phyloP scores from a whole-genome alignment of 257 asterid genomes.

The Rubia yunnanensis region DNA sequence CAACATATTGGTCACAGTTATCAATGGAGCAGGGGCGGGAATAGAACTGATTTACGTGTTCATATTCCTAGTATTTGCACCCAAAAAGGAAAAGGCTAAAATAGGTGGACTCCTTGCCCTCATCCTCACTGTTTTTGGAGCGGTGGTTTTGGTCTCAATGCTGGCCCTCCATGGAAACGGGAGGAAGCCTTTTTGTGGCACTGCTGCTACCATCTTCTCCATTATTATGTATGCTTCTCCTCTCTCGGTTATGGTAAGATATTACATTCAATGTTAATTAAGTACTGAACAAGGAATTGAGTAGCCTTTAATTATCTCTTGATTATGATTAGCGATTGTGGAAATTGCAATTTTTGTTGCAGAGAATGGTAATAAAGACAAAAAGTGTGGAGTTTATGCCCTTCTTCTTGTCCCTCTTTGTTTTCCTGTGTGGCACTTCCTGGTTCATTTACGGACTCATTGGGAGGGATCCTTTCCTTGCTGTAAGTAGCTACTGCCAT shows the following conservation, averaged over 20 bases:
- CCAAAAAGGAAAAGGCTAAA: slow-evolving; percentile 50
- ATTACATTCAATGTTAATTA: no score
- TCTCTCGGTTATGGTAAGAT: slow-evolving; percentile 63
- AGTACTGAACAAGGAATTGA: no score
- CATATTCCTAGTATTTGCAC: slow-evolving; percentile 46
- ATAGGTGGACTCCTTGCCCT: slow-evolving; percentile 37
- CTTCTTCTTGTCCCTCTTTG: slow-evolving; percentile 58
- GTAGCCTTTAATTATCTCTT: not conserved
- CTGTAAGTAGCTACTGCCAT: slow-evolving; percentile 57
- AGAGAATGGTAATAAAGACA: slow-evolving; percentile 75
- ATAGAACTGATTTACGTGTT: slow-evolving; percentile 50
- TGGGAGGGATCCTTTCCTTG: slow-evolving; percentile 67
- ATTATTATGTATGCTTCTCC: slow-evolving; percentile 83
- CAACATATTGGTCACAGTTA: slow-evolving; percentile 61
- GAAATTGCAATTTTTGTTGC: slow-evolving; percentile 16
- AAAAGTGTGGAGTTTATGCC: slow-evolving; percentile 92
- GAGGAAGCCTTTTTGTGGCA: slow-evolving; percentile 62
- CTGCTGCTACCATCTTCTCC: slow-evolving; percentile 73
- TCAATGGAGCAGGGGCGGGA: slow-evolving; percentile 66
- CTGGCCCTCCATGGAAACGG: slow-evolving; percentile 50
- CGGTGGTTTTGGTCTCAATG: slow-evolving; percentile 44
- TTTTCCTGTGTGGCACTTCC: slow-evolving; percentile 67
- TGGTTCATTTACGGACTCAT: slow-evolving; percentile 77
- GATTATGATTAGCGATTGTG: not conserved
- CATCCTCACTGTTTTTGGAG: slow-evolving; percentile 37